phyloP scores from a whole-genome alignment of 2,329 filamentous ascomycete species.

The Neonectria neomacrospora region DNA sequence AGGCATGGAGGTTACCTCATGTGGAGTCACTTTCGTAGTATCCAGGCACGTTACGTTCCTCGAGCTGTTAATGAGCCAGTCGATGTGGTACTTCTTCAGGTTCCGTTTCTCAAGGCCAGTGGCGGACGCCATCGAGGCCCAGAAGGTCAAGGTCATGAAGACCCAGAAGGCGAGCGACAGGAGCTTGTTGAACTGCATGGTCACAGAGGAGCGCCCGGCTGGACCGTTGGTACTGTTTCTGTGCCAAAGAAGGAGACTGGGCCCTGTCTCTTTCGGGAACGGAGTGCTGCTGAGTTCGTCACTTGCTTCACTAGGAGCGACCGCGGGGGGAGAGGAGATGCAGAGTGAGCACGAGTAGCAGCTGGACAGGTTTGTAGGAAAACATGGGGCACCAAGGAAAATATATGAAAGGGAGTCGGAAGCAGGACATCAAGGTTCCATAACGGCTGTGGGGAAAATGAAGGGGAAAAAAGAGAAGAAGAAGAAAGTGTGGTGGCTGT shows the following conservation, averaged over 20 bases:
- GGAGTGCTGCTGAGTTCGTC: background rate
- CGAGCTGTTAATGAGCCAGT: background rate
- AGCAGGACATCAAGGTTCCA: no score
- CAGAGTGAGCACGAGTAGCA: background rate
- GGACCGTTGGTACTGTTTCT: no score
- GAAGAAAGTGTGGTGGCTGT: no score
- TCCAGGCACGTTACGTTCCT: background rate
- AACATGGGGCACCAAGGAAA: background rate
- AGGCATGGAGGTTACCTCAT: background rate
- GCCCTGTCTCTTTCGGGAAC: background rate
- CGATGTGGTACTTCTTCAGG: background rate
- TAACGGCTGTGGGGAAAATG: no score
- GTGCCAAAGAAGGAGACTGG: background rate
- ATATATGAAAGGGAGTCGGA: background rate
- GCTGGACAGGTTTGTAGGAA: background rate
- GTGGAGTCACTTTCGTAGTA: background rate
- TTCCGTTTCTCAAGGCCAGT: background rate
- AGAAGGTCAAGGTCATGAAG: no score
- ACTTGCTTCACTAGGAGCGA: no score
- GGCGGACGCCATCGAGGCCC: background rate
- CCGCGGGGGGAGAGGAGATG: background rate
- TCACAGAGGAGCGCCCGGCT: background rate
- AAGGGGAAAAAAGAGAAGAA: no score
- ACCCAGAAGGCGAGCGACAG: background rate
- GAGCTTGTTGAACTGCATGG: background rate